These are phyloP conservation scores for Phyllosticta citriasiana DNA, from an alignment of 2,329 filamentous ascomycete species.

Conservation along the genomic window DNA sequence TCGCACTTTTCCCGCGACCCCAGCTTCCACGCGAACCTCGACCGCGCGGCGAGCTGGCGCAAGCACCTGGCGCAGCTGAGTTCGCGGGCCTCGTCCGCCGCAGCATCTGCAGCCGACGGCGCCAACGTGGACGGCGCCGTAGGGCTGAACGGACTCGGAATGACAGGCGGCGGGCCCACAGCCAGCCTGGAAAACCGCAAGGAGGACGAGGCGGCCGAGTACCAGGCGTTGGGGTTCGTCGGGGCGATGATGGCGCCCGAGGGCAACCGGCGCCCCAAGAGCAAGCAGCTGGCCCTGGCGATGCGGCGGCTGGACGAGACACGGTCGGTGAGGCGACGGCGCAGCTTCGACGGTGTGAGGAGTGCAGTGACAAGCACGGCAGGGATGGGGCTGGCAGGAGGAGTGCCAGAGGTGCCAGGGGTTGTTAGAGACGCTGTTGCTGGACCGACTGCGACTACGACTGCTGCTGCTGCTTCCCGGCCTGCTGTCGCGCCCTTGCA, in stretches of 20 bases:
- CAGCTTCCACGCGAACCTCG: constrained; percentile 30
- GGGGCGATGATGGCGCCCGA: constrained; percentile 26
- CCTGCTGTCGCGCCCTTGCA: not conserved
- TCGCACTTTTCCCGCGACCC: constrained; percentile 23
- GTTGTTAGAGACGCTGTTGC: not conserved
- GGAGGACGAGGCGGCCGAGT: constrained; percentile 22
- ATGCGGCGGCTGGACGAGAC: constrained; percentile 22
- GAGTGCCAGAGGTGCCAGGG: too few species aligned
- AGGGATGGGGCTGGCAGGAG: not conserved
- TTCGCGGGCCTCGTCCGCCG: not conserved
- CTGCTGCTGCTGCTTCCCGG: too few species aligned
- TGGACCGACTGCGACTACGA: too few species aligned
- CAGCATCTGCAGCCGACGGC: not conserved
- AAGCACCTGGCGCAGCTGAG: constrained; percentile 5
- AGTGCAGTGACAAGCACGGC: not conserved
- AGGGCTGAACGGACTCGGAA: not conserved
- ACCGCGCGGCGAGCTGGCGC: constrained; percentile 21
- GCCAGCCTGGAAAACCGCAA: constrained; percentile 15
- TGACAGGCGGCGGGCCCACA: not conserved
- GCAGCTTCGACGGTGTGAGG: constrained; percentile 21
- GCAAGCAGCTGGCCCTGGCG: constrained; percentile 17
- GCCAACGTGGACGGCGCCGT: not conserved
- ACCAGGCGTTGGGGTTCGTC: constrained; percentile 25
- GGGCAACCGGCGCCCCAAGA: constrained; percentile 27
- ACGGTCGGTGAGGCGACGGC: constrained; percentile 18